phyloP scores from a whole-genome alignment of 2,329 filamentous ascomycete genomes.

The Penicillium sp. region DNA sequence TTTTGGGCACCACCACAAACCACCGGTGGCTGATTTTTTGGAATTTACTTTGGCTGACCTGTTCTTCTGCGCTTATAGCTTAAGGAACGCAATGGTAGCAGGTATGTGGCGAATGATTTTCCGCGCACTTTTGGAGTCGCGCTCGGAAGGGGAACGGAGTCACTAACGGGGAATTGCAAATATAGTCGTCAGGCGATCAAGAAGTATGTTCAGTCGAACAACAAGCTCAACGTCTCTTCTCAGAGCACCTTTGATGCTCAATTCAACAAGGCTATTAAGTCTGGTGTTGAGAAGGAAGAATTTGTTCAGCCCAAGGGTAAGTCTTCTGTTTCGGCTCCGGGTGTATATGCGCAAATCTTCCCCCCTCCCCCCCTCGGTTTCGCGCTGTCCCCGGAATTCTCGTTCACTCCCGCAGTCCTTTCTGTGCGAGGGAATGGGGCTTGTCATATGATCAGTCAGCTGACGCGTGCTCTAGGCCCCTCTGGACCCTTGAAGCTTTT shows the following conservation, averaged over 20 bases:
- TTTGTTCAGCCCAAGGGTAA: slow-evolving; percentile 90
- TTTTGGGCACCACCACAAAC: slow-evolving; percentile 27
- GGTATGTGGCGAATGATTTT: slow-evolving; percentile 53
- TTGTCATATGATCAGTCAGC: slow-evolving; percentile 9
- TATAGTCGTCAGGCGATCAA: slow-evolving; percentile 70
- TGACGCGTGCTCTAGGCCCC: slow-evolving; percentile 58
- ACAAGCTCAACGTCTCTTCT: slow-evolving; percentile 59
- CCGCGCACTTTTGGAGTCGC: slow-evolving; percentile 23
- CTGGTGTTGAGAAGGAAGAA: slow-evolving; percentile 80
- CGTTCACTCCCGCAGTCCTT: not conserved
- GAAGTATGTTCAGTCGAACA: slow-evolving; percentile 74
- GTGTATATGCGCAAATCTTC: not conserved
- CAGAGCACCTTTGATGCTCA: slow-evolving; percentile 67
- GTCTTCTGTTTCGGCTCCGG: slow-evolving; percentile 31
- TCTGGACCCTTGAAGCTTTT: slow-evolving; percentile 91
- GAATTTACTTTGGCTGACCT: slow-evolving; percentile 49
- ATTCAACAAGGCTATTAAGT: slow-evolving; percentile 82
- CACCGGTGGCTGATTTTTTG: slow-evolving; percentile 21
- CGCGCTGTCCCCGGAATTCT: not conserved
- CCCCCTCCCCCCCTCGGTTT: not conserved
- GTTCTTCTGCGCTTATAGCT: slow-evolving; percentile 52
- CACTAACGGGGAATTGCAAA: slow-evolving; percentile 39
- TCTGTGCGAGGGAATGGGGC: not conserved
- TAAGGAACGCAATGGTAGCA: slow-evolving; percentile 70
- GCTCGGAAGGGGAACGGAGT: slow-evolving; percentile 13